These are phyloP conservation scores for Naematelia encephala DNA, from an alignment of 768 basidiomycete genomes.

Conservation along the genomic window DNA sequence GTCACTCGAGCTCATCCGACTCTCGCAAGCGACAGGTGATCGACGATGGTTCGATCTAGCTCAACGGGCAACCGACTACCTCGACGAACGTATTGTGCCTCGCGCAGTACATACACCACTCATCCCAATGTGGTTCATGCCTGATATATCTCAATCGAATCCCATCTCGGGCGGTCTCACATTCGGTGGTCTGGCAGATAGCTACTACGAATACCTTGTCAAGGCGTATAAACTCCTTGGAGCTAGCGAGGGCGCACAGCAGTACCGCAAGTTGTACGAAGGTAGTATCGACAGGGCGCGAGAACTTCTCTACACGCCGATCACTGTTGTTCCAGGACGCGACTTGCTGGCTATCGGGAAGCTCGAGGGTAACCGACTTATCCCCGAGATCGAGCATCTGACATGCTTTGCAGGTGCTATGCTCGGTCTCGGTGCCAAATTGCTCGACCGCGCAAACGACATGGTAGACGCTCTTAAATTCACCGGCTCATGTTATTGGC, in stretches of 20 bases:
- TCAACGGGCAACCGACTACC: conserved; percentile 50
- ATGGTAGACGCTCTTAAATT: conserved; percentile 43
- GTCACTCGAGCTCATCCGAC: conserved; percentile 52
- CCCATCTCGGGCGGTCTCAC: conserved; percentile 44
- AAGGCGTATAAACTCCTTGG: conserved; percentile 53
- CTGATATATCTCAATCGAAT: conserved; percentile 14
- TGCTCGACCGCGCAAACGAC: conserved; percentile 50
- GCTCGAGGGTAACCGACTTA: conserved; percentile 22
- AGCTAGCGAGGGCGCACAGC: conserved; percentile 29
- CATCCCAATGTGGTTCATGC: conserved; percentile 46
- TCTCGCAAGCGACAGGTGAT: conserved; percentile 51
- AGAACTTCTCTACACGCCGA: conserved; percentile 40
- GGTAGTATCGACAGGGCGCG: conserved; percentile 48
- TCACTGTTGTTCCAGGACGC: conserved; percentile 44
- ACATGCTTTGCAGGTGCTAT: conserved; percentile 54
- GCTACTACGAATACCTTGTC: conserved; percentile 54
- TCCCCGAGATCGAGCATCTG: conserved; percentile 42
- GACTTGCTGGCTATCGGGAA: conserved; percentile 34
- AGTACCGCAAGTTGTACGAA: conserved; percentile 50
- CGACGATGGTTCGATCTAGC: conserved; percentile 51
- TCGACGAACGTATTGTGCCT: conserved; percentile 42
- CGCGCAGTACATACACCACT: conserved; percentile 34
- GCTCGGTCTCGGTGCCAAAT: conserved; percentile 52
- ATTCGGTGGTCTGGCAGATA: conserved; percentile 51
- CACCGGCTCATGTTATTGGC: conserved; percentile 52